These are phyloP conservation scores for Hanseniaspora thailandica DNA, from an alignment of 805 yeast genomes.

Conservation along the genomic window DNA sequence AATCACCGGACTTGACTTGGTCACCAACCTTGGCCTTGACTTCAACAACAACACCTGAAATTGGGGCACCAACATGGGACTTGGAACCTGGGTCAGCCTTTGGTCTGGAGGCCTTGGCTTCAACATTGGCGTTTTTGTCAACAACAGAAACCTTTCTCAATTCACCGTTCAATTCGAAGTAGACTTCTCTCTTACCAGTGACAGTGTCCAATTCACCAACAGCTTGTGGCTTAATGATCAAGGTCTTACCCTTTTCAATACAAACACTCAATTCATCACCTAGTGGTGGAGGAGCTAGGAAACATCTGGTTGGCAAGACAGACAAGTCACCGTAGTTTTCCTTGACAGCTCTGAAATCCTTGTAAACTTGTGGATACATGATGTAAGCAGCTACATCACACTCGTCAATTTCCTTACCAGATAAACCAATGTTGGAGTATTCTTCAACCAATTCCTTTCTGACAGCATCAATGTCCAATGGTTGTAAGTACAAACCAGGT, in stretches of 20 bases:
- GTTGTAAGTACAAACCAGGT: slow-evolving; percentile 84
- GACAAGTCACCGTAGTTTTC: slow-evolving; percentile 86
- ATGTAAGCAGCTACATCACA: slow-evolving; percentile 87
- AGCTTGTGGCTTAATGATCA: slow-evolving; percentile 84
- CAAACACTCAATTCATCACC: slow-evolving; percentile 83
- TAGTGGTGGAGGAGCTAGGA: slow-evolving; percentile 74
- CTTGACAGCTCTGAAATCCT: slow-evolving; percentile 60
- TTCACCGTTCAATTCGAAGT: slow-evolving; percentile 97
- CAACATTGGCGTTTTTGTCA: slow-evolving; percentile 78
- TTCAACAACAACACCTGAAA: slow-evolving; percentile 98
- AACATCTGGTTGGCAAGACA: slow-evolving; percentile 83
- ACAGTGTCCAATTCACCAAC: slow-evolving; percentile 75
- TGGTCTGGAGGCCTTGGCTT: slow-evolving; percentile 62
- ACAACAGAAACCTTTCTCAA: slow-evolving; percentile 87
- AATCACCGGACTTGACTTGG: slow-evolving; percentile 91
- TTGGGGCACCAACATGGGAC: slow-evolving; percentile 93
- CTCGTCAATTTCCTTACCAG: slow-evolving; percentile 46
- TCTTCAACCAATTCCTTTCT: slow-evolving; percentile 62
- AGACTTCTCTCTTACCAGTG: slow-evolving; percentile 90
- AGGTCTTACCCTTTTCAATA: slow-evolving; percentile 88
- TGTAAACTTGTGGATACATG: slow-evolving; percentile 97
- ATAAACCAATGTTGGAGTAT: slow-evolving; percentile 39
- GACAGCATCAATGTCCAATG: slow-evolving; percentile 64
- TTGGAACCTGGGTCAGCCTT: slow-evolving; percentile 84
- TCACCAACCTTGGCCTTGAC: slow-evolving; percentile 79